phyloP scores from a whole-genome alignment of 805 yeast genomes.

The Myxozyma monticola region DNA sequence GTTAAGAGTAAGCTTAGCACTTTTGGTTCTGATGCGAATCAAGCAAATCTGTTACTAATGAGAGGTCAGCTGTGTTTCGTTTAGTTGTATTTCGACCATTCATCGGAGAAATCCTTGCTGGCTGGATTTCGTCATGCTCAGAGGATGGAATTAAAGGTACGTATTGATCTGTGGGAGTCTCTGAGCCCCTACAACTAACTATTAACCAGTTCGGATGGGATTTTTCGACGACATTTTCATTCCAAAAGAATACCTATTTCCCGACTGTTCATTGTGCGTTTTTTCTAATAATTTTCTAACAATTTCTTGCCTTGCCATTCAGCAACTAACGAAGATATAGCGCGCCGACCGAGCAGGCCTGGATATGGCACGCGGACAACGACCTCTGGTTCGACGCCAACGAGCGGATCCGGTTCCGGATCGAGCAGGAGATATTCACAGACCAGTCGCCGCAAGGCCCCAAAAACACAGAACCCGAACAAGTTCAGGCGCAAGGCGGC shows the following conservation, averaged over 20 bases:
- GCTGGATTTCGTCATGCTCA: conserved; percentile 88
- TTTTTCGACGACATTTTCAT: conserved; percentile 91
- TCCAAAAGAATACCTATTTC: conserved; percentile 80
- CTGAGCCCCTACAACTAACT: not conserved
- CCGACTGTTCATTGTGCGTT: conserved; percentile 59
- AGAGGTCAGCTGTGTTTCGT: conserved; percentile 56
- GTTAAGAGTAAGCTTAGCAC: conserved; percentile 25
- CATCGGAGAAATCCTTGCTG: conserved; percentile 87
- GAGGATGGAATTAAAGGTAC: conserved; percentile 77
- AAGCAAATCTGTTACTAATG: not conserved
- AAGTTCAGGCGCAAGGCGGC: conserved; percentile 33
- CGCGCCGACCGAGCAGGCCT: conserved; percentile 75
- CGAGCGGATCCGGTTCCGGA: conserved; percentile 87
- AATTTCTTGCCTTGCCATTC: not conserved
- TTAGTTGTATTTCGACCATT: conserved; percentile 88
- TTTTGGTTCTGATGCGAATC: not conserved
- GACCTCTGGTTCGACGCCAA: conserved; percentile 82
- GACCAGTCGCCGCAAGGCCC: conserved; percentile 80
- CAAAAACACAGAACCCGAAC: conserved; percentile 40
- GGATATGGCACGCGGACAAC: conserved; percentile 87
- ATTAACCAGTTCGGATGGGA: conserved; percentile 57
- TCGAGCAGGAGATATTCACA: conserved; percentile 84
- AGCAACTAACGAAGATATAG: conserved; percentile 6
- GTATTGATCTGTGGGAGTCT: conserved; percentile 13
- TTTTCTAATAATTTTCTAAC: too few relatives aligned